Percentiles rank a stretch among this genome's conserved stretches.
These are phyloP conservation scores for Fraxinus sp. DNA, from an alignment of 305 asterid genomes.

Conservation along the genomic window DNA sequence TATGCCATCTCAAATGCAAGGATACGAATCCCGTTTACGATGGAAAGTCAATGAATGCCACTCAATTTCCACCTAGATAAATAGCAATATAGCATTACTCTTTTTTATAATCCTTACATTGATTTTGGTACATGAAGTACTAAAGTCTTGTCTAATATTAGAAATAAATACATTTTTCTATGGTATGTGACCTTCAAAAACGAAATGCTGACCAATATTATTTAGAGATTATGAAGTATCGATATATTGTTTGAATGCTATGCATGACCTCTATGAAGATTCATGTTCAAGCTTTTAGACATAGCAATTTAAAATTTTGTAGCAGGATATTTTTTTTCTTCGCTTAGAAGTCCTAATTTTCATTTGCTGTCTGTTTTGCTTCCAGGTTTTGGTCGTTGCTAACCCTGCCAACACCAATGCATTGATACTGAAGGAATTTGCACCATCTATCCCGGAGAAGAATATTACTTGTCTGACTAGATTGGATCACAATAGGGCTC, in stretches of 20 bases:
- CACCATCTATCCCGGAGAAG: constrained; percentile 87
- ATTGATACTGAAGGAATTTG: constrained; percentile 81
- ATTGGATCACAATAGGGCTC: constrained; percentile 99
- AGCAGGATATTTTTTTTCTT: background rate
- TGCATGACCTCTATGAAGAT: too few relatives aligned
- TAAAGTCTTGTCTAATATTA: background rate
- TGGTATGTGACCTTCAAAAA: background rate
- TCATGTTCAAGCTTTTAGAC: background rate
- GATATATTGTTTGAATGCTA: background rate
- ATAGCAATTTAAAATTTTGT: background rate
- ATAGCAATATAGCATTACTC: background rate
- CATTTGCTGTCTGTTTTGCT: constrained; percentile 6
- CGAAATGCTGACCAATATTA: background rate
- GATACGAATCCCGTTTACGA: background rate
- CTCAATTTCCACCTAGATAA: background rate
- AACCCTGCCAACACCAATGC: constrained; percentile 99
- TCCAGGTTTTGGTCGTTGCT: constrained; percentile 93
- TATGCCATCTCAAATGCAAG: too few relatives aligned
- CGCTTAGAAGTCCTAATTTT: background rate
- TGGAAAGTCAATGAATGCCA: background rate
- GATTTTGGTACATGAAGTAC: background rate
- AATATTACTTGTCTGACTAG: constrained; percentile 88
- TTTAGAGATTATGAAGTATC: background rate
- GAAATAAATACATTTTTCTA: background rate
- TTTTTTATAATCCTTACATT: background rate